Conservation (phyloP, 2,329 filamentous ascomycete genomes). For the Colletotrichum sublineola region DNA sequence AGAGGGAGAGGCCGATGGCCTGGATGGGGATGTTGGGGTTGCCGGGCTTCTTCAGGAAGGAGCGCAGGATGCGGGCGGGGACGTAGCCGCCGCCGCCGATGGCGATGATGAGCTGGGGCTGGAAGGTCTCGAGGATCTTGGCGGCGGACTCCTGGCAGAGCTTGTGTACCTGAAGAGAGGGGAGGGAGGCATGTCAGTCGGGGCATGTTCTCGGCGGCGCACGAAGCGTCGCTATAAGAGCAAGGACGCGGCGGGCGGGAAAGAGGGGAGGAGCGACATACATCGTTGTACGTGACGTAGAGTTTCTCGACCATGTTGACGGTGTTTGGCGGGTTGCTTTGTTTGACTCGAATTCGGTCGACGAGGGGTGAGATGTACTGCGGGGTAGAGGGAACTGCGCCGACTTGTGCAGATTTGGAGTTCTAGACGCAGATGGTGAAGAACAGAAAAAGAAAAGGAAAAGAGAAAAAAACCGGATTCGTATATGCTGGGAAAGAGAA, state of each 20-base stretch:
- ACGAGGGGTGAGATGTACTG: conserved; percentile 19
- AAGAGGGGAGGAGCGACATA: conserved; percentile 58
- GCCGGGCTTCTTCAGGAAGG: conserved; percentile 92
- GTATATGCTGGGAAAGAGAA: not conserved
- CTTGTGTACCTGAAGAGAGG: conserved; percentile 83
- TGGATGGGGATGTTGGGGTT: conserved; percentile 98
- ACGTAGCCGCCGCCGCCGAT: conserved; percentile 98
- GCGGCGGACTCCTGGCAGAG: conserved; percentile 90
- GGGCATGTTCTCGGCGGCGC: not conserved
- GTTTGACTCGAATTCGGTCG: conserved; percentile 5
- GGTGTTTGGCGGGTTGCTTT: conserved; percentile 27
- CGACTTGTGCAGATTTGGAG: conserved; percentile 39
- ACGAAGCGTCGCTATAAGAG: conserved; percentile 8
- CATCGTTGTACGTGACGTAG: conserved; percentile 94
- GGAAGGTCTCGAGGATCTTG: conserved; percentile 85
- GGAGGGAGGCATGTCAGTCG: not conserved
- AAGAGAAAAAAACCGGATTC: not conserved
- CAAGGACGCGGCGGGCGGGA: not conserved
- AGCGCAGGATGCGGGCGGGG: conserved; percentile 94
- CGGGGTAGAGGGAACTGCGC: conserved; percentile 29
- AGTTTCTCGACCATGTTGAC: conserved; percentile 83
- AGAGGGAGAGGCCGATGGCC: conserved; percentile 97
- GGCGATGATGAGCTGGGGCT: conserved; percentile 97
- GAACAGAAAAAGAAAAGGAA: not conserved
- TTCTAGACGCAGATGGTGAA: not conserved